Base-by-base conservation (phyloP, 495 filamentous ascomycete genomes). In the Letharia columbiana region DNA sequence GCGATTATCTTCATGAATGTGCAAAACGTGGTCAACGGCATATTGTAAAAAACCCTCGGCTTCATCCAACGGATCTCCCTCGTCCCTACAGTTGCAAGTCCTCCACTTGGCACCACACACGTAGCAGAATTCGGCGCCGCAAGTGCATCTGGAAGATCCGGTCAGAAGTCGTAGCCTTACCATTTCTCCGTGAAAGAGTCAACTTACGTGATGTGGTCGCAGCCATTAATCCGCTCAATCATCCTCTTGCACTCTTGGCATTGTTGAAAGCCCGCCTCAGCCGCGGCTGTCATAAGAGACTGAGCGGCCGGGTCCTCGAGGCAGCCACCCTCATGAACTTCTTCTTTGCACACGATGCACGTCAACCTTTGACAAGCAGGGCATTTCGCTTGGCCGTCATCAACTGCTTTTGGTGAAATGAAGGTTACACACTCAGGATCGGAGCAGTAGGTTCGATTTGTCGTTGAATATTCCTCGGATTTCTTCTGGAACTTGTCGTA, bases 321-420 rank as follows among this genome's bases (percentile, higher is more conserved):
- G 23, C 65, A 66, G 18, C 17, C 57, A 20, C 44, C 44, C 31
- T 62, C 65, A 41, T 66, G 65, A 52, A 20, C 59, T 28, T 23
- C 59, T 15, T 15, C 15, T 13, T 56, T 56, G 28, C 52, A 56
- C 13, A 35, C 4, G 13, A 18, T 56, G 52, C 52, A 56, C 31
- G 52, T 56, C 52, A 17, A 35, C 23, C 35, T 47, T 31, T 45
- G 57, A 61, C 82, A 85, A 28, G 71, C 45, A 41, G 67, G 52
- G 56, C 81, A 85, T 18, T 52, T 71, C 6, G 77, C 82, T 47
- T 75, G 61, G 12, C 74, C 71, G 23, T 66, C 71, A 2, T 66
- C 18, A 41, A 78, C 74, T 37, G 28, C 12, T 12, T 35, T 20
- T 56, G 28, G 12, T 33, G 52, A 8, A 18, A 56, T 56, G 28